These are phyloP conservation scores for Symbiodinium pilosum DNA, from an alignment of 73 alveolate genomes.

Conservation along the genomic window DNA sequence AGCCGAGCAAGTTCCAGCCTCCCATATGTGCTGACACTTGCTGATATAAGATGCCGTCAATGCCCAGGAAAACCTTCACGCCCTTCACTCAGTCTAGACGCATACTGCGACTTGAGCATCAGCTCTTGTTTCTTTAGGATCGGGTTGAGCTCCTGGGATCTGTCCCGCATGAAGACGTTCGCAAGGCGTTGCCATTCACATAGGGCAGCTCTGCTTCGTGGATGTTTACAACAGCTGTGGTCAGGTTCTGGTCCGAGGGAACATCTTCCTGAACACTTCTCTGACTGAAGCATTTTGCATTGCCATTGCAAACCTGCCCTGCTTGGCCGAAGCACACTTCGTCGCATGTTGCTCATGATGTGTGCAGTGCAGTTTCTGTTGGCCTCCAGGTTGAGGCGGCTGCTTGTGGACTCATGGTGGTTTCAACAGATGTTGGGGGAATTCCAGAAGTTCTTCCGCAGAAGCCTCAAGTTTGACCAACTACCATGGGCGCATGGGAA, in stretches of 20 bases:
- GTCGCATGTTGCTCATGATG: too few species aligned
- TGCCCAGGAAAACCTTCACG: conserved; percentile 80
- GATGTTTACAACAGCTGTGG: background rate
- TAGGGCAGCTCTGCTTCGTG: background rate
- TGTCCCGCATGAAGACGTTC: conserved; percentile 98
- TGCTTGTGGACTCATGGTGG: conserved; percentile 99
- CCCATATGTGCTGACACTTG: background rate
- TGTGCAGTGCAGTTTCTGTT: background rate
- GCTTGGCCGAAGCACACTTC: background rate
- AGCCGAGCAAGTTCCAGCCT: background rate
- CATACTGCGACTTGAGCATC: background rate
- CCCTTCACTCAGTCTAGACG: background rate
- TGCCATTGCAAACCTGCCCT: conserved; percentile 96
- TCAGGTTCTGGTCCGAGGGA: conserved; percentile 98
- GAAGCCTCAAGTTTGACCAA: conserved; percentile 88
- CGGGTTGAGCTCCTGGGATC: conserved; percentile 97
- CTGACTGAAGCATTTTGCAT: conserved; percentile 99
- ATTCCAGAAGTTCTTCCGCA: conserved; percentile 99
- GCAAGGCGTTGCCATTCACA: conserved; percentile 95
- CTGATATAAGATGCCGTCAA: conserved; percentile 17
- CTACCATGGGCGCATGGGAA: too few species aligned
- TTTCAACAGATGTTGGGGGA: conserved; percentile 99
- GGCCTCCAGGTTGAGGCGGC: conserved; percentile 99
- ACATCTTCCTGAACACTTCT: conserved; percentile 99
- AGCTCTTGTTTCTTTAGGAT: background rate